Evolutionary conservation across 139 green algal genomes (phyloP), one percentile per base, ranked within the genome.

Genomic region (Coccomyxa sp.): DNA sequence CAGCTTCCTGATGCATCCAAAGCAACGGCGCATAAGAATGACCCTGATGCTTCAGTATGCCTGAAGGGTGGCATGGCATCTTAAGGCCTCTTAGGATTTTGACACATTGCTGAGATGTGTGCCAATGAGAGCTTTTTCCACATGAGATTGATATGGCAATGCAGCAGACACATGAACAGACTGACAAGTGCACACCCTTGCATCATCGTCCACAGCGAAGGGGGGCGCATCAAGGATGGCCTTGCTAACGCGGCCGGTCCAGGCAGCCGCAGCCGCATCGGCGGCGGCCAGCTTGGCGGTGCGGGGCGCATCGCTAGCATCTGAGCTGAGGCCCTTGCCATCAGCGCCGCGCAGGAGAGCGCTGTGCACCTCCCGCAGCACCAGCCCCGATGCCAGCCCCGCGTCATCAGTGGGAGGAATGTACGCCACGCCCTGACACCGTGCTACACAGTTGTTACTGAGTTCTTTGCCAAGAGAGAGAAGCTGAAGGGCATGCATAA

Each of bases 351-450:
- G 79, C 84, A 94, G 82, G 81, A 96, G 80, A 0, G 86, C 89
- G 25, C 82, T 86, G 82, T 94, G 90, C 51, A 96, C 45, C 80
- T 96, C 93, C 4, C 93, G 88, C 86, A 96, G 86, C 80, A 96
- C 78, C 31, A 92, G 67, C 0, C 86, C 81, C 25, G 80, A 86
- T 30, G 87, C 32, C 25, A 67, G 81, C 25, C 74, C 84, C 21
- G 58, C 71, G 51, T 28, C 67, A 79, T 83, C 59, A 14, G 63
- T 71, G 4, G 63, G 63, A 21, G 18, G 63, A 28, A 71, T 71
- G 63, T 28, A 71, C 18, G 7, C 63, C 63, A 25, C 9, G 63
- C 18, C 18, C 63, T 71, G 63, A 51, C 38, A 51, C 38, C 38
- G 38, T 51, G 3, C 38, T 11, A 51, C 38, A 51, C 3, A 51